phyloP scores from a whole-genome alignment of 176 grass and related monocot species.

The Ensete ventricosum region DNA sequence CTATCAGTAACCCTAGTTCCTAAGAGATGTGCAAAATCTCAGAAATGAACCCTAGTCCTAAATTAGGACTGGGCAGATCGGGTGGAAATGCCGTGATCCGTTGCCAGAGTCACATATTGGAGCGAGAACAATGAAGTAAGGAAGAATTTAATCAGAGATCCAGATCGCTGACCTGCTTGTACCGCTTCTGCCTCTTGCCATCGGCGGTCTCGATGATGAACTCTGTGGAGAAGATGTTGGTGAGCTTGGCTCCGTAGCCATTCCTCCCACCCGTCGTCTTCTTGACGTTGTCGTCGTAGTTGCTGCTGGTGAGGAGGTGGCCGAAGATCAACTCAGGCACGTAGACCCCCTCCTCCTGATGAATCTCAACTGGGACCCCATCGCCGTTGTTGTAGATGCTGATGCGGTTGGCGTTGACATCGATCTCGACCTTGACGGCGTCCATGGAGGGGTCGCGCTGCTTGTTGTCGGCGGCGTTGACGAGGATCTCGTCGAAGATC shows the following conservation, averaged over 20 bases:
- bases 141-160: not conserved
- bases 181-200: conserved; percentile 54
- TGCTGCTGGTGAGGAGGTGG: conserved; percentile 91
- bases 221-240: conserved; percentile 94
- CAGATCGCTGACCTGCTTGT: conserved; percentile 57
- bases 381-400: conserved; percentile 80
- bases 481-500: conserved; percentile 98
- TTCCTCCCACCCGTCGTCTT: conserved; percentile 97
- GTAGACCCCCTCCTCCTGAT: conserved; percentile 78
- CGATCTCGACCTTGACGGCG: conserved; percentile 67
- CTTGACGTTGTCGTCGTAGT: conserved; percentile 74
- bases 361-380: conserved; percentile 80
- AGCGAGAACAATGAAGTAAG: too few species aligned
- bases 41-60: too few species aligned
- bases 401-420: conserved; percentile 40
- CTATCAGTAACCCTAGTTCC: too few species aligned
- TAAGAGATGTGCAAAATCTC: too few species aligned
- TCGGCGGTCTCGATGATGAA: conserved; percentile 84
- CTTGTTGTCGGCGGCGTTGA: conserved; percentile 97
- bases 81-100: too few species aligned
- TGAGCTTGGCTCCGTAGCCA: conserved; percentile 89
- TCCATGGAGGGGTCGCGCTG: conserved; percentile 86
- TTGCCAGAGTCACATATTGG: too few species aligned
- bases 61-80: too few species aligned
- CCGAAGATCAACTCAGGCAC: conserved; percentile 96